Evolutionary conservation across 306 rosid species (phyloP), one percentile per base, ranked within the genome.

Genomic region (Quercus wislizeni): DNA sequence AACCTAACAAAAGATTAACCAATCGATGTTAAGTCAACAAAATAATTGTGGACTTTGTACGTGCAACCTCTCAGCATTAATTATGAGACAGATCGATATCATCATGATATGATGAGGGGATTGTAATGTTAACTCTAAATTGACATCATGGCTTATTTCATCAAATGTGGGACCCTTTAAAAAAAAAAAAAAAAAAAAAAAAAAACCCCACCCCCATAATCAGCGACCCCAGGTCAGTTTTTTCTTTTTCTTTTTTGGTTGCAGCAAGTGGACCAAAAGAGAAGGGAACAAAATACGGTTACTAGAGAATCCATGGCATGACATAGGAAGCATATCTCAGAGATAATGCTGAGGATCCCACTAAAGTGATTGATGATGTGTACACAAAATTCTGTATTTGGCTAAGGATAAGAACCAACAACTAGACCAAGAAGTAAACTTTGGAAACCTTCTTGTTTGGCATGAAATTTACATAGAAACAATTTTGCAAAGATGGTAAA

Each of bases 261-360:
- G 56, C 35, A 70, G 74, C 57, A 70, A 70, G 74, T 70, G 74
- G 74, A 67, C 72, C 72, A 67, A 18, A 70, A 46, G 57, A 14
- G 57, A 70, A 46, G 35, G 74, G 74, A 46, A 70, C 74, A 70
- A 46, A 35, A 21, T 70, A 49, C 74, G 33, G 74, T 70, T 70
- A 10, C 74, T 41, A 46, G 14, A 70, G 31, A 21, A 70, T 46
- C 74, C 58, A 13, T 21, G 11, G 57, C n/a, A 70, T 70, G 74
- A 46, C 74, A 70, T 70, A 21, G 35, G 46, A 41, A 41, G 58
- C 74, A 70, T 70, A 70, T 70, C 74, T 70, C 35, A 46, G 35
- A 70, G 58, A 70, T 70, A 70, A 70, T 46, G 74, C 74, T 70
- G 57, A 70, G 74, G 74, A 70, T 70, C 57, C 74, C 74, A 70